These are phyloP conservation scores for Hortiboletus campestris DNA, from an alignment of 768 basidiomycete species.

Conservation along the genomic window DNA sequence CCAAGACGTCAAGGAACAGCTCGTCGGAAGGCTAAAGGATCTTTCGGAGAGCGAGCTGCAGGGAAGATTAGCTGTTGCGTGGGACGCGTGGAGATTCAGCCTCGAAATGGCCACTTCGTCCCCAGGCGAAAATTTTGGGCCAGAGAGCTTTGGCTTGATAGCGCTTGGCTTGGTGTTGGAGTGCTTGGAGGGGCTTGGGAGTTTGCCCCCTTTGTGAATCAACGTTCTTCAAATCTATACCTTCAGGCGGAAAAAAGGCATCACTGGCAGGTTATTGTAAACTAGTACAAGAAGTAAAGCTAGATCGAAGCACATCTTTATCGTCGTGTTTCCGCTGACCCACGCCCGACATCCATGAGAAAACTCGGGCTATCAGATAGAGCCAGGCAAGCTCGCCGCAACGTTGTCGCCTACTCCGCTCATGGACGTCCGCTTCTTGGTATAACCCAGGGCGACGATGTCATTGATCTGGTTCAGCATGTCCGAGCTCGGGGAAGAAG, in stretches of 20 bases:
- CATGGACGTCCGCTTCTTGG: slow-evolving; percentile 11
- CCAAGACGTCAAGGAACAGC: neutral
- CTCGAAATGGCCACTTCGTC: slow-evolving; percentile 26
- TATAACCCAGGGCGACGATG: slow-evolving; percentile 38
- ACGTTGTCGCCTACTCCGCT: neutral
- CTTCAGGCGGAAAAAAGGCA: neutral
- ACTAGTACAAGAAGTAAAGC: neutral
- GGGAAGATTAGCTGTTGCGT: slow-evolving; percentile 37
- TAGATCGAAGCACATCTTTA: slow-evolving; percentile 1
- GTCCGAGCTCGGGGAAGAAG: slow-evolving; percentile 22
- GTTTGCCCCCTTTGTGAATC: neutral
- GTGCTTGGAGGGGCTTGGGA: slow-evolving; percentile 43
- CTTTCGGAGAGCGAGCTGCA: slow-evolving; percentile 29
- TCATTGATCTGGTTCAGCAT: slow-evolving; percentile 35
- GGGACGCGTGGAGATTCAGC: neutral
- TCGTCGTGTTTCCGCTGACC: neutral
- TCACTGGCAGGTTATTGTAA: neutral
- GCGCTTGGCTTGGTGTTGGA: slow-evolving; percentile 59
- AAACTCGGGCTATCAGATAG: neutral
- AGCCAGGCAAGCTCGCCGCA: neutral
- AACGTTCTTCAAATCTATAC: no score
- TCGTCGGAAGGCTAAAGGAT: slow-evolving; percentile 15
- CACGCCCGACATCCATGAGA: no score
- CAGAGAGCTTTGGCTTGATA: slow-evolving; percentile 65
- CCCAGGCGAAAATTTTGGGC: slow-evolving; percentile 37